These are phyloP conservation scores for Citrus maxima DNA, from an alignment of 345 rosid species.

Conservation along the genomic window DNA sequence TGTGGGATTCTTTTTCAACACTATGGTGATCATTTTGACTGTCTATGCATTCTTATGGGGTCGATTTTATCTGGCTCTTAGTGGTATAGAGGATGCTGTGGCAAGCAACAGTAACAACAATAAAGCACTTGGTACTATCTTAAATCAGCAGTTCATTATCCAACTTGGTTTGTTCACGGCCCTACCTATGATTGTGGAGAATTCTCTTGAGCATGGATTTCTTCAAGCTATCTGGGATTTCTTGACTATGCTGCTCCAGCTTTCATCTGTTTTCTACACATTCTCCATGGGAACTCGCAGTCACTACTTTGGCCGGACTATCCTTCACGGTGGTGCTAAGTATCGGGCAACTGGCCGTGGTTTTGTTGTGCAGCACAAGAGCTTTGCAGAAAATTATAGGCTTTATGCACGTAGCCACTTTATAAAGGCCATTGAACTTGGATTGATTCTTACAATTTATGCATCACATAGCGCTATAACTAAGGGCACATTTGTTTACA, in stretches of 20 bases:
- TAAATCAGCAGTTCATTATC: slow-evolving; percentile 91
- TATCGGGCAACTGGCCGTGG: slow-evolving; percentile 98
- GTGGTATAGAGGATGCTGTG: slow-evolving; percentile 82
- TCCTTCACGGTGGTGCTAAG: slow-evolving; percentile 97
- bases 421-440: slow-evolving; percentile 83
- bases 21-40: slow-evolving; percentile 87
- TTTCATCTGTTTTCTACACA: slow-evolving; percentile 91
- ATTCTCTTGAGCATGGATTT: slow-evolving; percentile 91
- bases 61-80: slow-evolving; percentile 84
- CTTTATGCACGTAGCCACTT: slow-evolving; percentile 89
- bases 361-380: slow-evolving; percentile 94
- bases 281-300: slow-evolving; percentile 97
- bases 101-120: slow-evolving; percentile 50
- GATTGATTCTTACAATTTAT: slow-evolving; percentile 70
- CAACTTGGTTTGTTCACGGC: slow-evolving; percentile 95
- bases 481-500: slow-evolving; percentile 69
- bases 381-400: slow-evolving; percentile 83
- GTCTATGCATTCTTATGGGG: slow-evolving; percentile 96
- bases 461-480: slow-evolving; percentile 78
- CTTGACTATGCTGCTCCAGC: slow-evolving; percentile 93
- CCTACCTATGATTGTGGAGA: slow-evolving; percentile 97
- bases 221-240: slow-evolving; percentile 94
- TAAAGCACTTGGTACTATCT: slow-evolving; percentile 73
- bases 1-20: slow-evolving; percentile 91
- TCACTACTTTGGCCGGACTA: slow-evolving; percentile 93